phyloP scores from a whole-genome alignment of 1,284 basidiomycete species.

The Cryptococcus sp. region DNA sequence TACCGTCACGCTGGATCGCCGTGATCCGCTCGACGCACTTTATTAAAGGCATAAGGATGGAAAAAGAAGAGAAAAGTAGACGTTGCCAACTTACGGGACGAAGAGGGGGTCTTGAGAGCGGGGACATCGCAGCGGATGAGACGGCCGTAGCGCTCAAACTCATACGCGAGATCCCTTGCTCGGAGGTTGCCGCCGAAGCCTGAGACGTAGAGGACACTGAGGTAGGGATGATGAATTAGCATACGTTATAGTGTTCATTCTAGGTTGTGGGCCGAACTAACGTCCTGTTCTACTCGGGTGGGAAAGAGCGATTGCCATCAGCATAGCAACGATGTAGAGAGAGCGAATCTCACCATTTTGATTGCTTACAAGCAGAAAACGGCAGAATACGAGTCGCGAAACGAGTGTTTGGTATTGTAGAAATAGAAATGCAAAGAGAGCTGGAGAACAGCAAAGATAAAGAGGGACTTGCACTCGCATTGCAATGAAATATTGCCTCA shows the following conservation, averaged over 20 bases:
- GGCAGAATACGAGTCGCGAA: background rate
- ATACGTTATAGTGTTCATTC: background rate
- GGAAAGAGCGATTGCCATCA: background rate
- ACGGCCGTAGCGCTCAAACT: constrained; percentile 74
- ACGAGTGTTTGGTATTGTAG: background rate
- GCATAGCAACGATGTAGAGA: background rate
- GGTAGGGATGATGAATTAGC: background rate
- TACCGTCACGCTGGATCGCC: too few species aligned
- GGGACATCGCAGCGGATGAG: constrained; percentile 77
- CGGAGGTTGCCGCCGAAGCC: constrained; percentile 77
- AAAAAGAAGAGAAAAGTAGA: background rate
- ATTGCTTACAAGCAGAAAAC: background rate
- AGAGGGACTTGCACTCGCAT: background rate
- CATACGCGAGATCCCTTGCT: constrained; percentile 77
- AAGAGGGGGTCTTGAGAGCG: constrained; percentile 58
- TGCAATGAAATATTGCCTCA: background rate
- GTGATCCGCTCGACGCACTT: too few species aligned
- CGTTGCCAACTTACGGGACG: constrained; percentile 44
- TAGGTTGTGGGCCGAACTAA: background rate
- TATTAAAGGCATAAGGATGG: too few species aligned
- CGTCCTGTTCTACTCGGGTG: constrained; percentile 1
- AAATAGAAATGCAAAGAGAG: background rate
- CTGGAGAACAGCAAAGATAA: background rate
- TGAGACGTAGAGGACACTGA: constrained; percentile 77
- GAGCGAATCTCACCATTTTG: background rate